phyloP scores from a whole-genome alignment of 345 rosid genomes.

The Eutrema yunnanense region DNA sequence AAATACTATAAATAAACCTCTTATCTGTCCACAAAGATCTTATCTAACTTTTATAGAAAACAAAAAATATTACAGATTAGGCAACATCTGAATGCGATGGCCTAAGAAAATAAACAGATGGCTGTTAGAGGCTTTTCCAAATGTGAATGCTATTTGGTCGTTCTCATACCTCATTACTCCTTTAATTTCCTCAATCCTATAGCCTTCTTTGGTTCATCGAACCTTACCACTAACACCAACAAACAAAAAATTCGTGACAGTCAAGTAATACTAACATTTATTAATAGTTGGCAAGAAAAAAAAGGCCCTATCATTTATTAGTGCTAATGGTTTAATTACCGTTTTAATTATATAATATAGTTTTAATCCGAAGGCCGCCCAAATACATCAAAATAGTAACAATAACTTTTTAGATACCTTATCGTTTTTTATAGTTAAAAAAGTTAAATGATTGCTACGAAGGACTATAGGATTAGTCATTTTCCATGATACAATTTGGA shows the following conservation, averaged over 20 bases:
- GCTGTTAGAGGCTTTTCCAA: conserved; percentile 18
- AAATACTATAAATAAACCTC: neutral
- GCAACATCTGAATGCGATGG: conserved; percentile 16
- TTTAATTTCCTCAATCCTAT: conserved; percentile 3
- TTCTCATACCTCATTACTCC: conserved; percentile 1
- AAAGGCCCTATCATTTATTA: neutral
- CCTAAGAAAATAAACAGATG: conserved; percentile 7
- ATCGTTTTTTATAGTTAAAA: neutral
- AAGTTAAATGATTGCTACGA: neutral
- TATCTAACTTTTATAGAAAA: neutral
- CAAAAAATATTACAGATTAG: neutral
- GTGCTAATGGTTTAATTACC: neutral
- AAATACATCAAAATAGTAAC: neutral
- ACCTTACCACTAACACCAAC: neutral
- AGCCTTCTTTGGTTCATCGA: conserved; percentile 24
- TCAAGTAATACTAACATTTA: neutral
- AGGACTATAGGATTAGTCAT: neutral
- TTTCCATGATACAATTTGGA: neutral
- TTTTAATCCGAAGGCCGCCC: neutral
- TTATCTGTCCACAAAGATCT: neutral
- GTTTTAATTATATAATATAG: neutral
- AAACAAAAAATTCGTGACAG: too few species aligned
- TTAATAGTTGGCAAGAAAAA: neutral
- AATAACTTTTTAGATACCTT: neutral
- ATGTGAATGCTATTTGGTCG: conserved; percentile 4